phyloP scores from a whole-genome alignment of 192 early-diverging fungal species.

The Jimgerdemannia flammicorona region DNA sequence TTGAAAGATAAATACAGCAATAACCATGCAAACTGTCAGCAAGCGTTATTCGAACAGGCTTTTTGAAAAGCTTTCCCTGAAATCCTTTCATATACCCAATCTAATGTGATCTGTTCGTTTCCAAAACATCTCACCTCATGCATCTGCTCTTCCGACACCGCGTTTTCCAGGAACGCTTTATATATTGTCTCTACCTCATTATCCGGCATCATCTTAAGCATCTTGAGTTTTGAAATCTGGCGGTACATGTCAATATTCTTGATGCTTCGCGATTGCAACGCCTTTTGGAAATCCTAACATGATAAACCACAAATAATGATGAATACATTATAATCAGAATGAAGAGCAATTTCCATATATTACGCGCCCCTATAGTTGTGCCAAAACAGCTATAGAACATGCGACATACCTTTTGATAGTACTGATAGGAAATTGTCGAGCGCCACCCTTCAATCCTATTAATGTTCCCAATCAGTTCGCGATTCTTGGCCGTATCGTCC shows the following conservation, averaged over 20 bases:
- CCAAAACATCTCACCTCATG: conserved; percentile 52
- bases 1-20: not conserved
- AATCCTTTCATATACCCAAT: no score
- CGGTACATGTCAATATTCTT: conserved; percentile 68
- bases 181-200: conserved; percentile 68
- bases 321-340: not conserved
- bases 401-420: conserved; percentile 52
- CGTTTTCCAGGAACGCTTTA: conserved; percentile 59
- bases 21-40: not conserved
- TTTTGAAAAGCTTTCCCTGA: no score
- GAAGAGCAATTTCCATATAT: no score
- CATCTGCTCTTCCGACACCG: conserved; percentile 72
- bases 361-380: no score
- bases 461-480: conserved; percentile 70
- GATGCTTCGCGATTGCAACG: conserved; percentile 53
- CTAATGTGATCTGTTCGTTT: no score
- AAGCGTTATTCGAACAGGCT: no score
- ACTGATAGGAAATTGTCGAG: conserved; percentile 69
- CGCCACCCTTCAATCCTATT: conserved; percentile 88
- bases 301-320: conserved; percentile 7
- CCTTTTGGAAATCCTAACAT: conserved; percentile 56
- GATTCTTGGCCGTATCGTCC: conserved; percentile 58
- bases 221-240: conserved; percentile 57
- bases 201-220: conserved; percentile 43
- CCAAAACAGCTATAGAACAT: not conserved